Percentiles rank a stretch among this genome's conserved stretches.
Evolutionary conservation across 192 early-diverging fungal species (phyloP).

Genomic region (Umbelopsis sp.): DNA sequence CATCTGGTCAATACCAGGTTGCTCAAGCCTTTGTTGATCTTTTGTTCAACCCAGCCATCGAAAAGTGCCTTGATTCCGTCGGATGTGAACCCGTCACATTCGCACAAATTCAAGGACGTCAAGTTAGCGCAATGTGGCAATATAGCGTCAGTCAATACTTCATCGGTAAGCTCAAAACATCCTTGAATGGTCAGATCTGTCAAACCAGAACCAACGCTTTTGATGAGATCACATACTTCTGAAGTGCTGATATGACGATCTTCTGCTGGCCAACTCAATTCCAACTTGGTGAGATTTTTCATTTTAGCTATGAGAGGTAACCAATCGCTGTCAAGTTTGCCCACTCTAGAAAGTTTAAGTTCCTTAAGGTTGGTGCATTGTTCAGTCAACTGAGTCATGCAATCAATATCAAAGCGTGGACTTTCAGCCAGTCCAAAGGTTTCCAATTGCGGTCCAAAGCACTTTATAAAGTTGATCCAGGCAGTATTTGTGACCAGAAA

Average conservation of each 20-base stretch:
- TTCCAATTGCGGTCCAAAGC: constrained; percentile 53
- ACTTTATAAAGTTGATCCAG: constrained; percentile 64
- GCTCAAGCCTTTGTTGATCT: constrained; percentile 43
- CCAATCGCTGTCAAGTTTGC: constrained; percentile 50
- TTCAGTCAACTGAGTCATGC: constrained; percentile 51
- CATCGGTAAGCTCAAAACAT: constrained; percentile 50
- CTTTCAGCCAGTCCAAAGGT: constrained; percentile 62
- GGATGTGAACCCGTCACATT: constrained; percentile 64
- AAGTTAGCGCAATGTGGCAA: constrained; percentile 60
- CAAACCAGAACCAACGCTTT: constrained; percentile 48
- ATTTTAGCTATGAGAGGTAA: constrained; percentile 45
- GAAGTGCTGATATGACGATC: constrained; percentile 45
- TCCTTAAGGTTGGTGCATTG: constrained; percentile 45
- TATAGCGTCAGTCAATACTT: constrained; percentile 57
- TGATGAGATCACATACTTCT: constrained; percentile 46
- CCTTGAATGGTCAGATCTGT: constrained; percentile 56
- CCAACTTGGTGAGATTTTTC: constrained; percentile 47
- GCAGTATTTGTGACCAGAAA: constrained; percentile 64
- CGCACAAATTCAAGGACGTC: constrained; percentile 60
- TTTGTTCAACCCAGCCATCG: constrained; percentile 30
- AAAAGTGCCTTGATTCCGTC: constrained; percentile 57
- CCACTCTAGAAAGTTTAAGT: constrained; percentile 52
- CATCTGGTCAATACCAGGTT: constrained; percentile 67
- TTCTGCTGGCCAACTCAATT: constrained; percentile 20
- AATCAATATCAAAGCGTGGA: constrained; percentile 53